Evolutionary conservation across 176 grass and related monocot genomes (phyloP), one percentile per base, ranked within the genome.

Genomic region (Eragrostis nindensis): DNA sequence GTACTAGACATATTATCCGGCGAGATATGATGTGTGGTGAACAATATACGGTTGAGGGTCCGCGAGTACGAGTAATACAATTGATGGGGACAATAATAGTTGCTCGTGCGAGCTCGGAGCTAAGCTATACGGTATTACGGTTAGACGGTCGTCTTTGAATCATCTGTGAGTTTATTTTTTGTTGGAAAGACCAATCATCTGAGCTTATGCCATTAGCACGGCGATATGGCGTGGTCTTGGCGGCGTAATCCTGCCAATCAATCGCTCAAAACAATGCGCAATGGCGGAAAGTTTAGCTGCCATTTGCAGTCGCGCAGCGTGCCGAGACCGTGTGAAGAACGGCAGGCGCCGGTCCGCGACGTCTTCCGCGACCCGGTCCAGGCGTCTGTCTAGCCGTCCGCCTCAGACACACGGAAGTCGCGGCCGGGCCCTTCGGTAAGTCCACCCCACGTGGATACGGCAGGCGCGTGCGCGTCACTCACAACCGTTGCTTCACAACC

Each of bases 401-500:
- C 54, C 74, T 61, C n/a, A 49, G 27, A 27, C 64, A 25, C 11
- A 76, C 44, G 44, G 59, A 40, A 74, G 54, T 21, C 21, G n/a
- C 54, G 0, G 54, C 7, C 21, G 21, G 3, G n/a, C n/a, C 57
- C 24, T 27, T 14, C 24, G 12, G 57, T 6, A 71, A 47, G 54
- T 71, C 74, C 54, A 85, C 21, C 21, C n/a, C 80, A 74, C 43
- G 66, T 60, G 74, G 82, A 62, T 54, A 44, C 46, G 59, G 45
- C 70, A 22, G 61, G 61, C 13, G 26, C 70, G 10, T n/a, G n/a
- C n/a, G n/a, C n/a, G n/a, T n/a, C n/a, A n/a, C n/a, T n/a, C n/a
- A n/a, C n/a, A n/a, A n/a, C n/a, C n/a, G n/a, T n/a, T n/a, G n/a
- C n/a, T n/a, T 8, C 70, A 39, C 70, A 29, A 14, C 52, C 72